Base-by-base conservation (phyloP, 2,329 filamentous ascomycete genomes). In the Cladophialophora bantiana region DNA sequence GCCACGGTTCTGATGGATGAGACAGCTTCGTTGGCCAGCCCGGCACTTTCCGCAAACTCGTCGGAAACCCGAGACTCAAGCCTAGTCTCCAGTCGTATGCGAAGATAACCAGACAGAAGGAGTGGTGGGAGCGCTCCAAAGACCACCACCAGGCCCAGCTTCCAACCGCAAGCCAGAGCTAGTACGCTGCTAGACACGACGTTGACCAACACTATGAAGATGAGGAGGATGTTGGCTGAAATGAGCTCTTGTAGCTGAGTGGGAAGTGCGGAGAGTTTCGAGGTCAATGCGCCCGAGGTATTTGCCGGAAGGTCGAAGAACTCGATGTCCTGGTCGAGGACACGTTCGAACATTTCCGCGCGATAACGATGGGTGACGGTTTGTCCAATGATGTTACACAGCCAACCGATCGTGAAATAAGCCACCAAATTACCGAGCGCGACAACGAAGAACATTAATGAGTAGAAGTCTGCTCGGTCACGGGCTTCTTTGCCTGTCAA, bases 11-110 rank as follows among this genome's bases (percentile, higher is more conserved):
- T 78, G 59, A 85, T 85, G 3, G 81, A 80, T 35, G 80, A 74
- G 26, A 83, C 80, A 0, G 83, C 82, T 66, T 86, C 84, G 3
- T 82, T 80, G 0, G 84, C 85, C 3, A 84, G 73, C 3, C 78
- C 78, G 35, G 82, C 84, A 65, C 83, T 85, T 57, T 77, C 74
- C 1, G 83, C 77, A 71, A 82, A 86, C n/a, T 76, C 75, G 2
- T 77, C 74, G 2, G 79, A 78, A 5, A 79, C 83, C 31, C 81
- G 78, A 0, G 77, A 75, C 52, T 86, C 81, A 10, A 85, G 79
- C 55, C 78, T 79, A 64, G 77, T 78, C 68, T 85, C 81, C 12
- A 86, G 77, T 18, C 82, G 79, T 60, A 86, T 83, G 1, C 84
- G 78, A 4, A 82, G 66, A 57, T 83, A 84, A 2, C 84, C 84